Conservation (phyloP, 1,139 yeast genomes). For the Candida sanyaensis region DNA sequence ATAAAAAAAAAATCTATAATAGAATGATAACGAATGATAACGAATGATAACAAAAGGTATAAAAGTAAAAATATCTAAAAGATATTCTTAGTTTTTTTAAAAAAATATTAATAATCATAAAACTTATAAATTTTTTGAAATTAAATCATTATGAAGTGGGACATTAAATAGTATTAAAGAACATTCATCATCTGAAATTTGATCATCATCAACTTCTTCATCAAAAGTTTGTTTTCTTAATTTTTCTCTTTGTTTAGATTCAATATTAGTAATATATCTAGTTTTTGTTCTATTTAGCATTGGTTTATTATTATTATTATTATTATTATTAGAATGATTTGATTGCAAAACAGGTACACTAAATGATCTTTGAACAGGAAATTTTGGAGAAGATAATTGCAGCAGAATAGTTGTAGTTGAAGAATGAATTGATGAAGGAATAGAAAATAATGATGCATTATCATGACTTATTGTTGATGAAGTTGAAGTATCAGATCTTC, state of each 20-base stretch:
- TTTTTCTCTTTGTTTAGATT: slow-evolving; percentile 40
- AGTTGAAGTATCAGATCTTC: not conserved
- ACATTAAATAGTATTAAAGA: slow-evolving; percentile 40
- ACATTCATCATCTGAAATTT: slow-evolving; percentile 26
- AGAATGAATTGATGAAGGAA: not conserved
- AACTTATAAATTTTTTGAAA: not conserved
- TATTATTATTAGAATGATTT: slow-evolving; percentile 7
- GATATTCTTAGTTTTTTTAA: too few relatives aligned
- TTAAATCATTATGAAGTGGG: slow-evolving; percentile 20
- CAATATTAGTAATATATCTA: slow-evolving; percentile 35
- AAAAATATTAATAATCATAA: too few relatives aligned
- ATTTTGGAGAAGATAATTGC: slow-evolving; percentile 11
- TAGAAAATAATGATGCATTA: not conserved
- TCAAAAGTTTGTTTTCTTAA: slow-evolving; percentile 45
- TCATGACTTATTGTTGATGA: not conserved
- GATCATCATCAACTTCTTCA: slow-evolving; percentile 47
- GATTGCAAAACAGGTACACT: slow-evolving; percentile 5
- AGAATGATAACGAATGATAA: too few relatives aligned
- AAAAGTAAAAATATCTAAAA: too few relatives aligned
- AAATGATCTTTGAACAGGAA: slow-evolving; percentile 1
- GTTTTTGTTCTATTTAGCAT: slow-evolving; percentile 37
- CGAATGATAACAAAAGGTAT: not conserved
- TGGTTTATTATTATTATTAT: slow-evolving; percentile 14
- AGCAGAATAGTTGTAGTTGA: slow-evolving; percentile 1
- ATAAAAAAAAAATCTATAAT: not conserved